These are phyloP conservation scores for Pleurotus salmoneostramineus DNA, from an alignment of 768 basidiomycete species.

Conservation along the genomic window DNA sequence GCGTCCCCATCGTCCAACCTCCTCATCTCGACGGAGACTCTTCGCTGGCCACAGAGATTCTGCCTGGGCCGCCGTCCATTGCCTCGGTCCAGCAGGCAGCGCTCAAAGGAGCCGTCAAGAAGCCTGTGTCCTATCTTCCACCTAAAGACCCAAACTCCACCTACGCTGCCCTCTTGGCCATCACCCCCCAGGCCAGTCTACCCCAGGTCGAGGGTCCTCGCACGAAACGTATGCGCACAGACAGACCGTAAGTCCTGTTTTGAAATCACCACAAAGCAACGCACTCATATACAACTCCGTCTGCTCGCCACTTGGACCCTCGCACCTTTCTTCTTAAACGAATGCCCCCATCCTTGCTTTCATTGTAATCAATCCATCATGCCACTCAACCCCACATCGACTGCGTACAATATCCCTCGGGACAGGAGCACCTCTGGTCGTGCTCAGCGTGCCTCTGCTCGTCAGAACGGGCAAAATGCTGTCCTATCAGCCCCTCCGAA, in stretches of 20 bases:
- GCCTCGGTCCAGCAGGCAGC: constrained; percentile 65
- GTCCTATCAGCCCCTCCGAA: constrained; percentile 31
- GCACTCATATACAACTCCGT: not conserved
- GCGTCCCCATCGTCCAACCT: constrained; percentile 71
- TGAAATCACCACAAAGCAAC: constrained; percentile 3
- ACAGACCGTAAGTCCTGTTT: constrained; percentile 60
- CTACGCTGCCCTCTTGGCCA: constrained; percentile 73
- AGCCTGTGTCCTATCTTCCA: constrained; percentile 79
- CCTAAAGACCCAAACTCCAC: constrained; percentile 85
- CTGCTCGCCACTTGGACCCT: too few species aligned
- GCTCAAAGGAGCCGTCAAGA: constrained; percentile 78
- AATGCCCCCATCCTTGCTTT: constrained; percentile 13
- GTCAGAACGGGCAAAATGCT: constrained; percentile 45
- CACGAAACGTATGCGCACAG: constrained; percentile 68
- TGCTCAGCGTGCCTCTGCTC: constrained; percentile 70
- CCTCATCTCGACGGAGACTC: constrained; percentile 81
- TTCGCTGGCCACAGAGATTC: constrained; percentile 82
- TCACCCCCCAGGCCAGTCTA: constrained; percentile 45
- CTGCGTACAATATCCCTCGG: constrained; percentile 8
- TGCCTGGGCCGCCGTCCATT: constrained; percentile 82
- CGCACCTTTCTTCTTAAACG: not conserved
- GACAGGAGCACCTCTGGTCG: constrained; percentile 57
- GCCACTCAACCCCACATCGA: not conserved
- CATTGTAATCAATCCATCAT: not conserved
- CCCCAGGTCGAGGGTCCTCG: constrained; percentile 65